These are phyloP conservation scores for Incumbomyces lentus DNA, from an alignment of 2,329 filamentous ascomycete species.

Conservation along the genomic window DNA sequence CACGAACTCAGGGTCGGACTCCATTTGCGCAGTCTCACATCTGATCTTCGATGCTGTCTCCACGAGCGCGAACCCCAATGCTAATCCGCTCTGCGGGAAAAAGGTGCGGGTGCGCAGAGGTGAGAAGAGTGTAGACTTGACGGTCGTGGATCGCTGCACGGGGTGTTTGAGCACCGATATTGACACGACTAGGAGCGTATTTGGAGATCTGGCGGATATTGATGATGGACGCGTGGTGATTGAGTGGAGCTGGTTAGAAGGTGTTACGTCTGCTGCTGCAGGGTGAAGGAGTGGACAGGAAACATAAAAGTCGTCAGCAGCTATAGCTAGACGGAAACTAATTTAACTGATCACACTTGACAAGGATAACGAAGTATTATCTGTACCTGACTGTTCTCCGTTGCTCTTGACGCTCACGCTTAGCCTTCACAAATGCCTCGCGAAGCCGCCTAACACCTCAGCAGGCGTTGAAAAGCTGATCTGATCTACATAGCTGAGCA, in stretches of 20 bases:
- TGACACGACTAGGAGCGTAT: constrained; percentile 40
- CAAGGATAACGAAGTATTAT: too few species aligned
- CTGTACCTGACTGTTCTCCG: too few species aligned
- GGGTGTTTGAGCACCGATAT: constrained; percentile 41
- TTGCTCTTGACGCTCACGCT: too few species aligned
- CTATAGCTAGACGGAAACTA: too few species aligned
- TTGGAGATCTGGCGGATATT: constrained; percentile 37
- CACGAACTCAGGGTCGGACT: constrained; percentile 42
- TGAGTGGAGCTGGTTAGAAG: constrained; percentile 42
- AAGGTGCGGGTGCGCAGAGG: constrained; percentile 52
- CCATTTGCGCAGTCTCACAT: constrained; percentile 58
- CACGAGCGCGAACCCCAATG: constrained; percentile 47
- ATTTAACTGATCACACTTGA: too few species aligned
- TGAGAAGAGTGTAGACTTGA: constrained; percentile 48
- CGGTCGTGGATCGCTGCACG: constrained; percentile 57
- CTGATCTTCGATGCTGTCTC: constrained; percentile 53
- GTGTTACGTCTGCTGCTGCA: constrained; percentile 22
- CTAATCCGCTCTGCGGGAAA: constrained; percentile 57
- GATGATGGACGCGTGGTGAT: constrained; percentile 39
- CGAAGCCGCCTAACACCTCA: too few species aligned
- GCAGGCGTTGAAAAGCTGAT: too few species aligned
- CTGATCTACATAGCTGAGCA: too few species aligned
- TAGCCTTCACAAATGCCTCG: too few species aligned
- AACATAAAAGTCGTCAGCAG: too few species aligned
- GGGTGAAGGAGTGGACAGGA: neutral